phyloP scores from a whole-genome alignment of 768 basidiomycete genomes.

The Suillus subluteus region DNA sequence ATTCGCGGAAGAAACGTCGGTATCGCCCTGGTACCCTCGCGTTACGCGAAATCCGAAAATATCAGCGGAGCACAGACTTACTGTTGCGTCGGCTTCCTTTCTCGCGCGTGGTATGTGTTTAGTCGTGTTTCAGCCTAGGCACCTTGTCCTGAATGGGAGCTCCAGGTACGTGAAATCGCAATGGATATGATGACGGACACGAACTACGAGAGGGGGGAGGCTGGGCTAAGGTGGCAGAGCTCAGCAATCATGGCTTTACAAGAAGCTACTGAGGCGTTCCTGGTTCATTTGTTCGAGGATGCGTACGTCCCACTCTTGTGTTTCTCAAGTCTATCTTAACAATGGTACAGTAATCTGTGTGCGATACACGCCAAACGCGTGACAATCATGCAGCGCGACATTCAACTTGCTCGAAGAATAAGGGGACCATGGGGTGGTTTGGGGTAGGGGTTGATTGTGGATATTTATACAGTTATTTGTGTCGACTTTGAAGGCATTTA shows the following conservation, averaged over 20 bases:
- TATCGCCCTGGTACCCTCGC: conserved; percentile 91
- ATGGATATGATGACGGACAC: conserved; percentile 85
- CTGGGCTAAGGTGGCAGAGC: conserved; percentile 89
- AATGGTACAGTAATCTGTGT: conserved; percentile 76
- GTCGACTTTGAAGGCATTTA: not conserved
- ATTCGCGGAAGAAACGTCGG: conserved; percentile 54
- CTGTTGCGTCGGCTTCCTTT: conserved; percentile 89
- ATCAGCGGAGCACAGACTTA: conserved; percentile 92
- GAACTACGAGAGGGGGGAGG: conserved; percentile 56
- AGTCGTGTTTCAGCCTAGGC: not conserved
- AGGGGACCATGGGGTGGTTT: conserved; percentile 87
- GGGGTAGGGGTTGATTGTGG: conserved; percentile 39
- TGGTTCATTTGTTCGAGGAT: conserved; percentile 97
- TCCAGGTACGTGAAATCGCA: conserved; percentile 95
- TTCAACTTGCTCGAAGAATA: conserved; percentile 94
- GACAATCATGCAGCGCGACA: conserved; percentile 96
- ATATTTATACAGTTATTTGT: not conserved
- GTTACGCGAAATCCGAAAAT: conserved; percentile 89
- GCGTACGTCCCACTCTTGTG: conserved; percentile 65
- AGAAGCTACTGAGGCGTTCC: conserved; percentile 93
- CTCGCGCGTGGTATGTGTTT: conserved; percentile 77
- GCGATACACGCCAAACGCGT: conserved; percentile 98
- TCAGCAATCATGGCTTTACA: conserved; percentile 93
- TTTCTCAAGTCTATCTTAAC: conserved; percentile 13
- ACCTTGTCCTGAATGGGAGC: conserved; percentile 8